Evolutionary conservation across 164 flowering plant genomes (phyloP).

Genomic region (Piper longum): DNA sequence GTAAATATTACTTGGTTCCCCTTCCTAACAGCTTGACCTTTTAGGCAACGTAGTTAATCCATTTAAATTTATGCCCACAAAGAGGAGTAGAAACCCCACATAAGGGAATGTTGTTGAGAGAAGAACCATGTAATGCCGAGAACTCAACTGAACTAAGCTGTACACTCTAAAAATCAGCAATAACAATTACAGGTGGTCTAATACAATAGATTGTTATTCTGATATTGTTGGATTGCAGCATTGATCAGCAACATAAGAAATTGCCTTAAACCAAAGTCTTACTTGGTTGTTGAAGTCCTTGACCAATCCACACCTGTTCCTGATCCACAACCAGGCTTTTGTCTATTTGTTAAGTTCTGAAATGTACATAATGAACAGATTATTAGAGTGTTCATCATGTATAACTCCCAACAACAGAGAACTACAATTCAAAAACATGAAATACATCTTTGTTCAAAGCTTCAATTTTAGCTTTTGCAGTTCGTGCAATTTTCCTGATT

Average conservation of each 20-base stretch:
- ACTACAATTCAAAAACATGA: neutral
- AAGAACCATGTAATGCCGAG: no score
- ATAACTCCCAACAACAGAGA: neutral
- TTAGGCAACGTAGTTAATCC: no score
- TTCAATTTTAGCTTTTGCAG: conserved; percentile 46
- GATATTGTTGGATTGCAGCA: no score
- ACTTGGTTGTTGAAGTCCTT: conserved; percentile 61
- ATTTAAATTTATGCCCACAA: no score
- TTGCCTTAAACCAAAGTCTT: conserved; percentile 7
- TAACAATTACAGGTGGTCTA: no score
- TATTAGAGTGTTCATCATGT: neutral
- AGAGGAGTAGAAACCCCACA: no score
- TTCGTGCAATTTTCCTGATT: conserved; percentile 60
- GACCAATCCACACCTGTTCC: conserved; percentile 75
- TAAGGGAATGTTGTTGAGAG: no score
- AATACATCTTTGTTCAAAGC: conserved; percentile 63
- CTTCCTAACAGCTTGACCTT: no score
- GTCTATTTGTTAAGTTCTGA: conserved; percentile 54
- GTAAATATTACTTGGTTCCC: no score
- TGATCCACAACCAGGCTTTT: conserved; percentile 73
- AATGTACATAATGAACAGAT: neutral
- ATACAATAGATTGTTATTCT: neutral
- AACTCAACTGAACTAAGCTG: no score
- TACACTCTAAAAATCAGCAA: no score
- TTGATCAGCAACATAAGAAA: neutral